A percentile compares a stretch with the other conserved stretches of the same genome.
Evolutionary conservation across 257 asterid genomes (phyloP).

Genomic region (Cruciata laevipes): DNA sequence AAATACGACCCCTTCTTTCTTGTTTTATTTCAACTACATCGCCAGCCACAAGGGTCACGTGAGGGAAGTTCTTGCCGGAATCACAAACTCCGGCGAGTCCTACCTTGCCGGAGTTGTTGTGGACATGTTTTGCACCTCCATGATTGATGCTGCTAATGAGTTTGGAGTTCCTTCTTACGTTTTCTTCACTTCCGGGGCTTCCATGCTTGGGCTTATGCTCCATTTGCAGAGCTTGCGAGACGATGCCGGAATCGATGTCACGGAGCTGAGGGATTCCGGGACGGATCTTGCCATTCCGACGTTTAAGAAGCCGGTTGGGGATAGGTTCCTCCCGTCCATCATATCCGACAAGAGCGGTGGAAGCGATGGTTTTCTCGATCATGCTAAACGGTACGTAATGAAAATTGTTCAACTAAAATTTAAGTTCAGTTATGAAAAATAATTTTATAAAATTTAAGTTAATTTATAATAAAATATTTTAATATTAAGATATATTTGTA

Average conservation of each 20-base stretch:
- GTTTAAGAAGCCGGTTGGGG: background rate
- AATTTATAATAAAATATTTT: no score
- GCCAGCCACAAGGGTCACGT: constrained; percentile 1
- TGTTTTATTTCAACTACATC: background rate
- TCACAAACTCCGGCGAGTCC: background rate
- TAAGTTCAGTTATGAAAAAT: no score
- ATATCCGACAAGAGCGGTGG: background rate
- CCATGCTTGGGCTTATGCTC: constrained; percentile 1
- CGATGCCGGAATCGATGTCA: background rate
- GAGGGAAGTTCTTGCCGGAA: background rate
- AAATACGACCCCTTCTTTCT: background rate
- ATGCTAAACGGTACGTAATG: background rate
- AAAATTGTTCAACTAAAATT: no score
- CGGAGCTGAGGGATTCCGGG: background rate
- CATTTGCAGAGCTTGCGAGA: constrained; percentile 3
- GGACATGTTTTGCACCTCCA: constrained; percentile 5
- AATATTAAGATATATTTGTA: no score
- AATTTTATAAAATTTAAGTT: no score
- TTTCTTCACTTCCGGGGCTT: background rate
- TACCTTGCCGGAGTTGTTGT: background rate
- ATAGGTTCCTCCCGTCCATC: background rate
- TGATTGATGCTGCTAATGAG: background rate
- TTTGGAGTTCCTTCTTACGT: background rate
- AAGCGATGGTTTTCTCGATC: background rate
- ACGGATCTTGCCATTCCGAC: background rate